These are phyloP conservation scores for Hydrangea macrophylla DNA, from an alignment of 148 eudicot genomes.

Conservation along the genomic window DNA sequence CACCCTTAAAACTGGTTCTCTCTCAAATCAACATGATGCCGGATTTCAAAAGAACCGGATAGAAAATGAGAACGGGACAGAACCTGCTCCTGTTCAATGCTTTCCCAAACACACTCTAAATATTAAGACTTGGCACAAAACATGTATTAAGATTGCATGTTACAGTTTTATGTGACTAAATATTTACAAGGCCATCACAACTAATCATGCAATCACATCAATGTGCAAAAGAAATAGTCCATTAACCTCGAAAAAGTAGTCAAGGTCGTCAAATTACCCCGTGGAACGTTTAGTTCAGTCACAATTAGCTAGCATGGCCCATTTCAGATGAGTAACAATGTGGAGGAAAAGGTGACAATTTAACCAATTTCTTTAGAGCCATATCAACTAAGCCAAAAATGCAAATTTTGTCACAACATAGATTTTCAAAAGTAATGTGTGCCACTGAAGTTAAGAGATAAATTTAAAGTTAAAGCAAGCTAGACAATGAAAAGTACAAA, in stretches of 20 bases:
- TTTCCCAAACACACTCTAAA: too few relatives aligned
- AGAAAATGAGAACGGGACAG: too few relatives aligned
- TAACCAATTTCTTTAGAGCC: neutral
- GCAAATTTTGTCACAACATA: neutral
- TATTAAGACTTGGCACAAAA: neutral
- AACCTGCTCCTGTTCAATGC: too few relatives aligned
- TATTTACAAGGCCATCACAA: neutral
- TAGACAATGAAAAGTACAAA: neutral
- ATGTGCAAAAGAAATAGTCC: neutral
- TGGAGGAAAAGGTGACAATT: neutral
- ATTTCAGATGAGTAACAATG: neutral
- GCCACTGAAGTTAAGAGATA: neutral
- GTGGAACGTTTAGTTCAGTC: neutral
- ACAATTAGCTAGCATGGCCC: neutral
- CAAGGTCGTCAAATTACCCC: too few relatives aligned
- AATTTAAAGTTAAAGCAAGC: neutral
- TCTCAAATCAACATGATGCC: too few relatives aligned
- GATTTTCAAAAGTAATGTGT: neutral
- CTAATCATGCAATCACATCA: neutral
- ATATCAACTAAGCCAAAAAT: neutral
- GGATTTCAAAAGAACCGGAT: too few relatives aligned
- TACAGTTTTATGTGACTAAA: neutral
- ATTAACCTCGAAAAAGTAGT: neutral
- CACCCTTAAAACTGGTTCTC: too few relatives aligned
- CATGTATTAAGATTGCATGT: neutral